Percentiles rank a stretch among this genome's conserved stretches.
phyloP scores from a whole-genome alignment of 176 grass and related monocot genomes.

The Oryza punctata region DNA sequence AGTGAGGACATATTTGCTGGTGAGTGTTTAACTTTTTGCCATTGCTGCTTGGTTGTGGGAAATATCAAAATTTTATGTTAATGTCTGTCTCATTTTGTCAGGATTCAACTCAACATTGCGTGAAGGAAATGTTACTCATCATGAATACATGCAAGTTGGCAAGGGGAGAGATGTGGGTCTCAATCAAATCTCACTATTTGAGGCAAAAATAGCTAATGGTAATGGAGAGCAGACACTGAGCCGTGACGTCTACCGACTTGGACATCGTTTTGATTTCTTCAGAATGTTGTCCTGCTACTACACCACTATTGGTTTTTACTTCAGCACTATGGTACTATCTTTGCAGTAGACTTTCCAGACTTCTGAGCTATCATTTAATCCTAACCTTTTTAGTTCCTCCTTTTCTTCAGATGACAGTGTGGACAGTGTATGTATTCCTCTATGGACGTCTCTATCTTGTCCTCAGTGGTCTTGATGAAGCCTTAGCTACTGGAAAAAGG shows the following conservation, averaged over 20 bases:
- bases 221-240: conserved; percentile 94
- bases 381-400: conserved; percentile 29
- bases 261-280: conserved; percentile 98
- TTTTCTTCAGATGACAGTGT: conserved; percentile 69
- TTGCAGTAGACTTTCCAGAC: conserved; percentile 2
- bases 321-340: conserved; percentile 80
- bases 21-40: conserved; percentile 23
- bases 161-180: conserved; percentile 97
- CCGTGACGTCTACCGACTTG: conserved; percentile 76
- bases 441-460: conserved; percentile 91
- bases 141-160: conserved; percentile 99
- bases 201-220: conserved; percentile 92
- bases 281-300: conserved; percentile 97
- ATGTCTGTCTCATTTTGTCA: conserved; percentile 28
- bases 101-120: conserved; percentile 95
- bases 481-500: conserved; percentile 53
- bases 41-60: conserved; percentile 6
- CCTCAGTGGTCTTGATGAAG: conserved; percentile 82
- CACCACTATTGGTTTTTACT: conserved; percentile 93
- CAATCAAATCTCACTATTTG: conserved; percentile 95
- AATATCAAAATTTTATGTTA: conserved; percentile 19
- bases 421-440: conserved; percentile 90
- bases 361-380: conserved; percentile 19
- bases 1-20: conserved; percentile 99
- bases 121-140: conserved; percentile 95